phyloP scores from a whole-genome alignment of 1,139 yeast species.

The Scheffersomyces illinoinensis region DNA sequence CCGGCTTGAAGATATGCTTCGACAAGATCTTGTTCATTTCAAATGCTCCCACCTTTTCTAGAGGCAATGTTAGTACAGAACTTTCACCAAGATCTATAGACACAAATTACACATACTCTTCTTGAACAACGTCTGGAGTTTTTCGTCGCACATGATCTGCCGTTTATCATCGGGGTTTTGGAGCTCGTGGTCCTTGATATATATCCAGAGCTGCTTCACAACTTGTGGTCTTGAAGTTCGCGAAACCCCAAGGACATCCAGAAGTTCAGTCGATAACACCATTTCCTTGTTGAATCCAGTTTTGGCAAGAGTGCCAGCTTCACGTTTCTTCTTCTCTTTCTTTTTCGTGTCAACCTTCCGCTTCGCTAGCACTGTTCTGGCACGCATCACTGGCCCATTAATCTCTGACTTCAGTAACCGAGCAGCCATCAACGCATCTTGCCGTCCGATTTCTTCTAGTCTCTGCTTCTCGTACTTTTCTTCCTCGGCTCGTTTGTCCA shows the following conservation, averaged over 20 bases:
- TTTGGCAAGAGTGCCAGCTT: slow-evolving; percentile 13
- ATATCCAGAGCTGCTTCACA: slow-evolving; percentile 71
- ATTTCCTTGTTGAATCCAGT: slow-evolving; percentile 39
- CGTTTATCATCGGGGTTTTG: slow-evolving; percentile 73
- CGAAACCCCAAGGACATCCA: slow-evolving; percentile 40
- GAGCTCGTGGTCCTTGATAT: slow-evolving; percentile 62
- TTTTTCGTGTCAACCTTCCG: slow-evolving; percentile 5
- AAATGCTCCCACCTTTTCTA: slow-evolving; percentile 60
- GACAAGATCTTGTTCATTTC: slow-evolving; percentile 64
- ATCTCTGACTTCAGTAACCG: slow-evolving; percentile 40
- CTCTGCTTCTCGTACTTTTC: slow-evolving; percentile 25
- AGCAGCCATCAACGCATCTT: slow-evolving; percentile 50
- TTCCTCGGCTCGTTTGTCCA: slow-evolving; percentile 37
- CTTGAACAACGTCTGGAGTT: slow-evolving; percentile 58
- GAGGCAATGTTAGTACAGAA: slow-evolving; percentile 18
- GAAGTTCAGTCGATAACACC: slow-evolving; percentile 52
- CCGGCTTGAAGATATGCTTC: slow-evolving; percentile 52
- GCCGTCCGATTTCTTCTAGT: slow-evolving; percentile 33
- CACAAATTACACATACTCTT: slow-evolving; percentile 30
- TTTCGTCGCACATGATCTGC: slow-evolving; percentile 68
- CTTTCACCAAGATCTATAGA: background rate
- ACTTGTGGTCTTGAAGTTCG: slow-evolving; percentile 65
- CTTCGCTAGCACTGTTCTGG: slow-evolving; percentile 9
- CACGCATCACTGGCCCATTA: slow-evolving; percentile 21
- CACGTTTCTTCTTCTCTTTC: slow-evolving; percentile 7